phyloP scores from a whole-genome alignment of 345 rosid species.

The Carallia pectinifolia region DNA sequence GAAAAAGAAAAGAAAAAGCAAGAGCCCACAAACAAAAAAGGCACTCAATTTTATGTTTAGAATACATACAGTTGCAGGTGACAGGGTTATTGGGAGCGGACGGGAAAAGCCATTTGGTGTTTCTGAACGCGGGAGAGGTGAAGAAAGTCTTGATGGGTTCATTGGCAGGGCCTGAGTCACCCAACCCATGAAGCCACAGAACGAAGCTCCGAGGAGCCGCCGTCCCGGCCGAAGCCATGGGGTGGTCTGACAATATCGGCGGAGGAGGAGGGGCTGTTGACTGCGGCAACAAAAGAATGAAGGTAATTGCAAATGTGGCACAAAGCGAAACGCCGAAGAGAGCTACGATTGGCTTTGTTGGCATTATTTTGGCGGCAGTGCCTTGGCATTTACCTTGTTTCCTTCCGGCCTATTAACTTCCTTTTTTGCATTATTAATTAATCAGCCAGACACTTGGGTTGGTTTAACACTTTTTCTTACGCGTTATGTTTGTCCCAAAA shows the following conservation, averaged over 20 bases:
- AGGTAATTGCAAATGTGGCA: background rate
- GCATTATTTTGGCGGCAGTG: background rate
- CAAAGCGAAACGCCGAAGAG: background rate
- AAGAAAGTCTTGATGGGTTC: slow-evolving; percentile 73
- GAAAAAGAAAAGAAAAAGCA: background rate
- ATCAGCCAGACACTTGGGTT: too few species aligned
- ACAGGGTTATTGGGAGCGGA: slow-evolving; percentile 70
- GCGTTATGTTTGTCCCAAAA: too few species aligned
- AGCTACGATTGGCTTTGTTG: background rate
- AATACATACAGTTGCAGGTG: slow-evolving; percentile 60
- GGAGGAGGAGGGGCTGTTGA: background rate
- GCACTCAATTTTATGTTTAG: background rate
- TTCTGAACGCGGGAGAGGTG: slow-evolving; percentile 52
- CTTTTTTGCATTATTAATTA: too few species aligned
- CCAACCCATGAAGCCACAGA: slow-evolving; percentile 85
- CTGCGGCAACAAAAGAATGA: background rate
- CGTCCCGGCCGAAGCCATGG: background rate
- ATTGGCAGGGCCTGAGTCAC: slow-evolving; percentile 88
- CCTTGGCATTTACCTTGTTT: background rate
- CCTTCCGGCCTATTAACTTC: too few species aligned
- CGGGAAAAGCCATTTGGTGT: slow-evolving; percentile 81
- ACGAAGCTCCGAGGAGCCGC: slow-evolving; percentile 45
- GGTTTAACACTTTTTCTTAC: too few species aligned
- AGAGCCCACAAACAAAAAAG: background rate
- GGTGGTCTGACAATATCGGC: too few species aligned